Evolutionary conservation across 345 rosid species (phyloP), one percentile per base, ranked within the genome.

Genomic region (Euphorbia peplus): DNA sequence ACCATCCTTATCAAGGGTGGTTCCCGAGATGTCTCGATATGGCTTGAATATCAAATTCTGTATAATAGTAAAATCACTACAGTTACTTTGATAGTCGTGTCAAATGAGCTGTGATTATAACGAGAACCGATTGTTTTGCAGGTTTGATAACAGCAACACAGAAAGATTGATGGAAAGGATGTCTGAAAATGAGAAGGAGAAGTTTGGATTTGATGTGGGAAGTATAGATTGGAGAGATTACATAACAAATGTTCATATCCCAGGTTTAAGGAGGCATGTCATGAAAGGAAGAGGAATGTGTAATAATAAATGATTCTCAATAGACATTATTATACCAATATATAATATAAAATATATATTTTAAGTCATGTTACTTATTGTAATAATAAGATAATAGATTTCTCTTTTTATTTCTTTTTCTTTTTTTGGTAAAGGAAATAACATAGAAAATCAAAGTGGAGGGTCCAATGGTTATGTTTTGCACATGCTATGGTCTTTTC

Each of bases 111-210:
- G n/a, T n/a, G n/a, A n/a, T n/a, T n/a, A n/a, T n/a, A n/a, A n/a
- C n/a, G n/a, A n/a, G n/a, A n/a, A n/a, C n/a, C n/a, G n/a, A 32
- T 32, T 32, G 14, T 21, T 35, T 47, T 37, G 64, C 86, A 88
- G 90, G 80, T 93, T 89, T 70, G 98, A 93, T 63, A 93, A 83
- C 73, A 88, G 92, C 88, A 93, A 91, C 42, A 89, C 90, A 1
- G 68, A 83, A 61, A 83, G 77, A 74, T 72, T 93, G 74, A 80
- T 87, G 91, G 96, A 85, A 72, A 79, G 61, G 21, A 89, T 90
- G 97, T 87, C 87, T 0, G 95, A 86, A 63, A 87, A 78, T 67
- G 97, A 93, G 87, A 85, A 81, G 81, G 80, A 69, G 63, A 77
- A 53, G 19, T 92, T 89, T 54, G 93, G 92, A 29, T 92, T 89